Evolutionary conservation across 495 filamentous ascomycete genomes (phyloP).

Genomic region (Elasticomyces elasticus): DNA sequence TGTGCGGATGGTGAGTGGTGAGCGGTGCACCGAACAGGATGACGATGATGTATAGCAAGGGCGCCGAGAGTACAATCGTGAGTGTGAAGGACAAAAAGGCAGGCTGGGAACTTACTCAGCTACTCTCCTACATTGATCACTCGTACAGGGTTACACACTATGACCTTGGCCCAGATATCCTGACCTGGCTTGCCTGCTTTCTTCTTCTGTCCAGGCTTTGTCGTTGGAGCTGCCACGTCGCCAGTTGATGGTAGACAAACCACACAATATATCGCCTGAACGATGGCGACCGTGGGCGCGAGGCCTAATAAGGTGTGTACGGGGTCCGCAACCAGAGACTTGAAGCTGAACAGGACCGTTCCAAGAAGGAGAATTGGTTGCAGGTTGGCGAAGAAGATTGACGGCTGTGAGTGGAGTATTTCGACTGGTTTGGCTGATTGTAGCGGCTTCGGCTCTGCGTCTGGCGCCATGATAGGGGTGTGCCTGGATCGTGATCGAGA

Average conservation of each 20-base stretch:
- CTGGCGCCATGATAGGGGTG: not conserved
- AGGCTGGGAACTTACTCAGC: conserved; percentile 41
- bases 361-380: conserved; percentile 58
- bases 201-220: conserved; percentile 28
- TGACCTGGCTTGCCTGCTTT: conserved; percentile 21
- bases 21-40: conserved; percentile 87
- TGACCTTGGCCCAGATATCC: conserved; percentile 21
- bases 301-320: conserved; percentile 50
- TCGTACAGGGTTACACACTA: conserved; percentile 20
- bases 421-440: conserved; percentile 26
- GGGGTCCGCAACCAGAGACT: conserved; percentile 59
- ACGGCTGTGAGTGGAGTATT: conserved; percentile 40
- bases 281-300: conserved; percentile 49
- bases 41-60: conserved; percentile 52
- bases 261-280: conserved; percentile 61
- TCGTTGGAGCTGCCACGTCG: conserved; percentile 20
- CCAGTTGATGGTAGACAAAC: conserved; percentile 64
- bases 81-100: conserved; percentile 54
- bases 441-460: not conserved
- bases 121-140: conserved; percentile 5
- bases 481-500: too few species aligned
- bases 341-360: conserved; percentile 52
- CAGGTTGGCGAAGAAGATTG: conserved; percentile 46
- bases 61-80: conserved; percentile 42
- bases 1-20: conserved; percentile 71